Evolutionary conservation across 139 green algal genomes (phyloP).

Genomic region (Chlamydomonas incerta): DNA sequence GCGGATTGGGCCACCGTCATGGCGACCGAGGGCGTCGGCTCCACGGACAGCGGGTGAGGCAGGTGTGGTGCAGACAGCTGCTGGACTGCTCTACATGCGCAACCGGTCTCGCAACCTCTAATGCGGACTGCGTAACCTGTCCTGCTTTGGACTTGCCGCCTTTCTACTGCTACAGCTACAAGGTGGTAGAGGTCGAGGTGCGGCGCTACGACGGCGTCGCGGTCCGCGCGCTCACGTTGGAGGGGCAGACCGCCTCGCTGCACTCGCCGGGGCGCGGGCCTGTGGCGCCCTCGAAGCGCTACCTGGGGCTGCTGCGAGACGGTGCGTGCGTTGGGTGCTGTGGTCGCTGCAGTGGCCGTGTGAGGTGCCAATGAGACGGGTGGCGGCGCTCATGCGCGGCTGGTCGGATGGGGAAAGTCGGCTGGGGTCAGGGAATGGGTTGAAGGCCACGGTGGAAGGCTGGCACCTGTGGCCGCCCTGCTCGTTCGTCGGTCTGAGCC

Average conservation of each 20-base stretch:
- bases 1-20: slow-evolving; percentile 52
- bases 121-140: neutral
- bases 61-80: neutral
- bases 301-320: slow-evolving; percentile 52
- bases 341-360: neutral
- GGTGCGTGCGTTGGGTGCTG: neutral
- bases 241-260: slow-evolving; percentile 38
- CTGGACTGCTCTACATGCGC: no score
- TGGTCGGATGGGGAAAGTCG: neutral
- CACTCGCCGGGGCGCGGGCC: neutral
- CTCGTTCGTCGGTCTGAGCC: no score
- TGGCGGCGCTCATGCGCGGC: no score
- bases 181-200: slow-evolving; percentile 44
- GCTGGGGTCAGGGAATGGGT: no score
- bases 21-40: slow-evolving; percentile 48
- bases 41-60: neutral
- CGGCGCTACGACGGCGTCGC: slow-evolving; percentile 43
- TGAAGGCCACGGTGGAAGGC: no score
- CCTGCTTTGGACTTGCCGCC: neutral
- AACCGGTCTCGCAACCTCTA: no score
- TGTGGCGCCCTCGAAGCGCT: slow-evolving; percentile 48
- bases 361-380: neutral
- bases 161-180: slow-evolving; percentile 39
- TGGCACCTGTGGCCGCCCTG: neutral
- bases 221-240: slow-evolving; percentile 33